phyloP scores from a whole-genome alignment of 75 land plant species.

The Chamaecyparis obtusa region DNA sequence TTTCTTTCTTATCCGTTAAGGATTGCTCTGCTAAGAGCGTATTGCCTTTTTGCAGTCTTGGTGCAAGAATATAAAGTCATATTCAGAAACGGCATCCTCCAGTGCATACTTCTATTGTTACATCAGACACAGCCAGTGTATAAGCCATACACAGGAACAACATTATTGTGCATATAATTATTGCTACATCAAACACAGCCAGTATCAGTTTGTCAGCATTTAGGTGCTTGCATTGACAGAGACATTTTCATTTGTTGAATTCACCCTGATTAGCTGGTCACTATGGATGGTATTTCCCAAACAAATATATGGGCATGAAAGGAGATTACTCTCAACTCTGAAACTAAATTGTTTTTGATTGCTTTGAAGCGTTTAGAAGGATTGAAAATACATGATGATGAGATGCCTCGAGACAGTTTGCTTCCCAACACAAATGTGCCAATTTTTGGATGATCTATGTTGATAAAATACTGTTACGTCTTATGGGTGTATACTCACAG shows the following conservation, averaged over 20 bases:
- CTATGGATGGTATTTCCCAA: not conserved
- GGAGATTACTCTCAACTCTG: not conserved
- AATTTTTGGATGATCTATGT: not conserved
- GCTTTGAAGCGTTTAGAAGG: not conserved
- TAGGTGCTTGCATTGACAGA: not conserved
- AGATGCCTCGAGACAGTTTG: not conserved
- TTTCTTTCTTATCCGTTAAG: no score
- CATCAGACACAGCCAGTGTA: no score
- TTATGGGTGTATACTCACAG: not conserved
- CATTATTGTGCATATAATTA: no score
- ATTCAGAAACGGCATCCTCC: no score
- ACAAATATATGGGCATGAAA: not conserved
- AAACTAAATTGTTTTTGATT: not conserved
- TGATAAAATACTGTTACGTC: not conserved
- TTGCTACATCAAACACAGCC: no score
- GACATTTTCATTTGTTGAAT: not conserved
- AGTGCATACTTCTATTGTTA: no score
- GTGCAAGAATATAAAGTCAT: no score
- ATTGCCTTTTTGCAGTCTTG: no score
- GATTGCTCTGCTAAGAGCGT: no score
- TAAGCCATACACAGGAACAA: no score
- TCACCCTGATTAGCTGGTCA: not conserved
- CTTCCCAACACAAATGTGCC: not conserved
- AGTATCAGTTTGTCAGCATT: not conserved
- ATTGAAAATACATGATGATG: not conserved